These are phyloP conservation scores for Coriolopsis trogii DNA, from an alignment of 1,284 basidiomycete genomes.

Conservation along the genomic window DNA sequence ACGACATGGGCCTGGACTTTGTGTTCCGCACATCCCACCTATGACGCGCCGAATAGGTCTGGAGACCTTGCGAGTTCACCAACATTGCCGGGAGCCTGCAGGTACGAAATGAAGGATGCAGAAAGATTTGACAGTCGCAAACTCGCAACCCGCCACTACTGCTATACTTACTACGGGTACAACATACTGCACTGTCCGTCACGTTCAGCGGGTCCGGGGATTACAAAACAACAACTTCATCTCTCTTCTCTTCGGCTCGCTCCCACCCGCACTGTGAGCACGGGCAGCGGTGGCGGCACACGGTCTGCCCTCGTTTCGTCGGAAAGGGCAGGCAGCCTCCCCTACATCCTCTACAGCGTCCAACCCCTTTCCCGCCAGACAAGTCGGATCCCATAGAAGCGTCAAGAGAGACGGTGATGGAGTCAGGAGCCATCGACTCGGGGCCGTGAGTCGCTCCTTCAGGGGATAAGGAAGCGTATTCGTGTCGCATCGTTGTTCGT, in stretches of 20 bases:
- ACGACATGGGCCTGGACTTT: no score
- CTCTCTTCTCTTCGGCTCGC: background rate
- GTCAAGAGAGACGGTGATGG: conserved; percentile 3
- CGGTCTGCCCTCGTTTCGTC: conserved; percentile 18
- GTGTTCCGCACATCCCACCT: no score
- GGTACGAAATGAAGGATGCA: conserved; percentile 25
- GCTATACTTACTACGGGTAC: conserved; percentile 19
- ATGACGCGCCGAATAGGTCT: no score
- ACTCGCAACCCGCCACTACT: conserved; percentile 16
- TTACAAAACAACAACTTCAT: conserved; percentile 2
- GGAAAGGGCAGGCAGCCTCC: conserved; percentile 18
- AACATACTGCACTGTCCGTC: conserved; percentile 16
- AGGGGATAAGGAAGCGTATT: conserved; percentile 12
- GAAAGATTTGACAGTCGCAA: conserved; percentile 20
- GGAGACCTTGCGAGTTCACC: no score
- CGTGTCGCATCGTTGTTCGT: conserved; percentile 23
- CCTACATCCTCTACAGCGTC: background rate
- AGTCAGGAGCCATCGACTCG: conserved; percentile 2
- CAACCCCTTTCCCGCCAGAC: conserved; percentile 9
- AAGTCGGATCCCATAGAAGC: conserved; percentile 21
- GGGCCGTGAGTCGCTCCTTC: conserved; percentile 10
- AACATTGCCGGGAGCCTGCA: no score
- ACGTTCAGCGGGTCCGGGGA: conserved; percentile 6
- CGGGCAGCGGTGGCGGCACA: conserved; percentile 1
- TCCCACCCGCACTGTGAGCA: no score